phyloP scores from a whole-genome alignment of 2,329 filamentous ascomycete genomes.

The Bipolaris bicolor region DNA sequence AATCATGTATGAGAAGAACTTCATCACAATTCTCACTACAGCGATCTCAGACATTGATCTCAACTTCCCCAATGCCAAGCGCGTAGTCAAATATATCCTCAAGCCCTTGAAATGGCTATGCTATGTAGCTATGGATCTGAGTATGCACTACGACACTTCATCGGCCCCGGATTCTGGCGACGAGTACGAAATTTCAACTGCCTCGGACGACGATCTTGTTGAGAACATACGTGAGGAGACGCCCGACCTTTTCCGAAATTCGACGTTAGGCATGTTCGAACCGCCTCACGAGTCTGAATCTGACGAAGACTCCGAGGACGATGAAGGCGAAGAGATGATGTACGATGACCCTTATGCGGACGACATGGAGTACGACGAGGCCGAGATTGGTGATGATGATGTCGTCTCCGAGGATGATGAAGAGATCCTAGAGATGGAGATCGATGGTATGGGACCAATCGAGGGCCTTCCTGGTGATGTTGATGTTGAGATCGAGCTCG shows the following conservation, averaged over 20 bases:
- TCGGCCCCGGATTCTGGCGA: conserved; percentile 67
- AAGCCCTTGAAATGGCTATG: conserved; percentile 87
- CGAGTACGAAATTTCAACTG: conserved; percentile 89
- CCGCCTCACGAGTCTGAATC: conserved; percentile 81
- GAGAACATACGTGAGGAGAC: conserved; percentile 81
- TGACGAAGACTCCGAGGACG: conserved; percentile 66
- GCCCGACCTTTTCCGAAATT: conserved; percentile 95
- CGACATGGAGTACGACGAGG: conserved; percentile 89
- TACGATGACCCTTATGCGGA: conserved; percentile 88
- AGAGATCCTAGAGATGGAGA: conserved; percentile 79
- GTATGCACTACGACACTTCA: conserved; percentile 77
- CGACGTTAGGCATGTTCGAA: conserved; percentile 92
- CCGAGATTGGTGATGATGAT: conserved; percentile 68
- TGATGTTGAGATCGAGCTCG: conserved; percentile 87
- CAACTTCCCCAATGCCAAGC: conserved; percentile 90
- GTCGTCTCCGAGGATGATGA: conserved; percentile 90
- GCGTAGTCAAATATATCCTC: conserved; percentile 94
- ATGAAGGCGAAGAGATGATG: conserved; percentile 72
- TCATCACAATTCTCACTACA: conserved; percentile 83
- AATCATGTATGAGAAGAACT: conserved; percentile 98
- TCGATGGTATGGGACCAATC: conserved; percentile 77
- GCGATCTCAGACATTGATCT: conserved; percentile 96
- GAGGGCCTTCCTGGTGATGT: conserved; percentile 68
- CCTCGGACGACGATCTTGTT: conserved; percentile 84
- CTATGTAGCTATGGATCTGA: conserved; percentile 83